Evolutionary conservation across 768 basidiomycete species (phyloP).

Genomic region (Tulasnella sp.): DNA sequence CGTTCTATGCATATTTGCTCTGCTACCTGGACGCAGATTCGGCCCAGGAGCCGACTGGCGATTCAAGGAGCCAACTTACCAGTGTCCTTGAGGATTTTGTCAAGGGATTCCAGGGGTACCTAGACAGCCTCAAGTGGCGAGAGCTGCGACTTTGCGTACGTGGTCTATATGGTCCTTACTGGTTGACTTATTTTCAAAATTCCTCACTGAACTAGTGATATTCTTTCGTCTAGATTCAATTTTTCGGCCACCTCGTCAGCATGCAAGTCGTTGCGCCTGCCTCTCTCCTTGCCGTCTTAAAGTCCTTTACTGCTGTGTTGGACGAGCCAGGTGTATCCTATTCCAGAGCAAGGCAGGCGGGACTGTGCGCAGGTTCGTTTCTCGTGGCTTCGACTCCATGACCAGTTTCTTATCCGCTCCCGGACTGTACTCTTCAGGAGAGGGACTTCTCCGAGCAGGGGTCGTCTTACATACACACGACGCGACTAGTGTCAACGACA

Average conservation of each 20-base stretch:
- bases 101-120: conserved; percentile 79
- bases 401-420: too few species aligned
- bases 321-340: conserved; percentile 85
- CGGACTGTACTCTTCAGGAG: background rate
- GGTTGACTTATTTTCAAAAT: conserved; percentile 13
- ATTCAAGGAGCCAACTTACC: conserved; percentile 40
- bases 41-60: conserved; percentile 24
- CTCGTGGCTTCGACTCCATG: conserved; percentile 46
- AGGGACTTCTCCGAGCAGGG: conserved; percentile 44
- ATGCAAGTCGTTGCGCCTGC: conserved; percentile 62
- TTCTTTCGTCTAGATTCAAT: conserved; percentile 55
- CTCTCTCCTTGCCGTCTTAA: conserved; percentile 71
- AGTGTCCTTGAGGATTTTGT: conserved; percentile 67
- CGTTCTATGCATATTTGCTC: conserved; percentile 76
- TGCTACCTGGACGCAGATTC: conserved; percentile 40
- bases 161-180: conserved; percentile 18
- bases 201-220: background rate
- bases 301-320: conserved; percentile 75
- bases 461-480: conserved; percentile 50
- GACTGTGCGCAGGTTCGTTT: conserved; percentile 71
- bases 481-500: conserved; percentile 48
- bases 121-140: conserved; percentile 86
- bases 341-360: conserved; percentile 72
- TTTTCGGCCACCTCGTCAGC: conserved; percentile 81
- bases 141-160: conserved; percentile 80